Evolutionary conservation across 371 early-diverging fungal species (phyloP).

Genomic region (Circinella umbellata): DNA sequence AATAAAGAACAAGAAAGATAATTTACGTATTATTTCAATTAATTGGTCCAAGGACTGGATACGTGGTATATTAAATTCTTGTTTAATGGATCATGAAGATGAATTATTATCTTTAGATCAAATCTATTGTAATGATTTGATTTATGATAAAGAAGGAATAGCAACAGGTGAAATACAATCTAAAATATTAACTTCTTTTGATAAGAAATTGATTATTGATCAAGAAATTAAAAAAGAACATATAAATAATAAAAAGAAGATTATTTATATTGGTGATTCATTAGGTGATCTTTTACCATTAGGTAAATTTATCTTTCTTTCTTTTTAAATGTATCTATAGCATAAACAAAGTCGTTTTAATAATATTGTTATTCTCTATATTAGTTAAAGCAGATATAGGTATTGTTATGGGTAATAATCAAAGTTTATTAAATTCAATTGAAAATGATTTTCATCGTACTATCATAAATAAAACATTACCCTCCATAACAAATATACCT

Average conservation of each 20-base stretch:
- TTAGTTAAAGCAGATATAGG: conserved; percentile 55
- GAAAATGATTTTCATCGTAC: conserved; percentile 9
- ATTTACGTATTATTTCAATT: conserved; percentile 36
- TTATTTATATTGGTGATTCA: conserved; percentile 49
- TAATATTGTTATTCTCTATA: neutral
- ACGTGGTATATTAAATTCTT: conserved; percentile 19
- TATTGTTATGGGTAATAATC: conserved; percentile 56
- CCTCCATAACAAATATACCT: neutral
- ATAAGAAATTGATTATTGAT: conserved; percentile 27
- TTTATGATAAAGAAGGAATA: conserved; percentile 16
- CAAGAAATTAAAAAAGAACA: too few relatives aligned
- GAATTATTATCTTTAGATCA: conserved; percentile 19
- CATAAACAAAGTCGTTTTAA: neutral
- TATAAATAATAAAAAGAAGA: neutral
- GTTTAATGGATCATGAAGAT: conserved; percentile 18
- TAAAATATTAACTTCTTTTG: conserved; percentile 31
- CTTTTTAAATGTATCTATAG: too few relatives aligned
- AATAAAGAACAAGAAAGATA: neutral
- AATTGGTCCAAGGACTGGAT: conserved; percentile 60
- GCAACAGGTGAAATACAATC: conserved; percentile 40
- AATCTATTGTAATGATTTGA: conserved; percentile 41
- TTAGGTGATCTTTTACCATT: conserved; percentile 41
- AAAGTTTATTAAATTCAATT: conserved; percentile 30
- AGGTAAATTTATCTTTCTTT: conserved; percentile 18
- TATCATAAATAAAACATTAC: conserved; percentile 9